Evolutionary conservation across 1,284 basidiomycete genomes (phyloP).

Genomic region (Porodaedalea pini): DNA sequence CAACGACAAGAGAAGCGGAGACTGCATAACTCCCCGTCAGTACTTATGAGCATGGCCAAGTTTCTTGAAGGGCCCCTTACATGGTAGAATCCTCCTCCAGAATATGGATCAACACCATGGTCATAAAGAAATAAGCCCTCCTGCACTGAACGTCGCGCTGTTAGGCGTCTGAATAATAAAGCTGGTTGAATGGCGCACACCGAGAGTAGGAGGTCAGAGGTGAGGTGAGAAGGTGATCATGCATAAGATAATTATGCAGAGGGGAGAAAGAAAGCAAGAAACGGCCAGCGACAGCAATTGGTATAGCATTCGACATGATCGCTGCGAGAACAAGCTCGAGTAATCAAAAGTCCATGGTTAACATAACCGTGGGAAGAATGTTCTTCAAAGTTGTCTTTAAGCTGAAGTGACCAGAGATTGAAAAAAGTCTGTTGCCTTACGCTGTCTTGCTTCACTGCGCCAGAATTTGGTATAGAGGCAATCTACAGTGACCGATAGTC

Average conservation of each 20-base stretch:
- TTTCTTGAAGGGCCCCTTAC: slow-evolving; percentile 44
- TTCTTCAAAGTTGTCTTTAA: too few species aligned
- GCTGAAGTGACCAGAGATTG: too few species aligned
- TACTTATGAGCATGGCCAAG: slow-evolving; percentile 14
- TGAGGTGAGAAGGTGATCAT: slow-evolving; percentile 76
- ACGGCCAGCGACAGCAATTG: slow-evolving; percentile 34
- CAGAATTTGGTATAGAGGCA: too few species aligned
- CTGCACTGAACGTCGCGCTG: slow-evolving; percentile 52
- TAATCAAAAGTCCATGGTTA: too few species aligned
- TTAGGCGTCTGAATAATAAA: slow-evolving; percentile 8
- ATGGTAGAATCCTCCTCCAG: slow-evolving; percentile 80
- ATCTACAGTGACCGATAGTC: too few species aligned
- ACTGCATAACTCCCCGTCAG: slow-evolving; percentile 43
- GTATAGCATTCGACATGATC: slow-evolving; percentile 16
- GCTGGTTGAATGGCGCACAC: slow-evolving; percentile 42
- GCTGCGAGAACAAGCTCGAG: too few species aligned
- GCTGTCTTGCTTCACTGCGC: too few species aligned
- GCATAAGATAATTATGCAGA: slow-evolving; percentile 45
- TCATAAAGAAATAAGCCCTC: slow-evolving; percentile 81
- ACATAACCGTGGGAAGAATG: too few species aligned
- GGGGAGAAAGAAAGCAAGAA: slow-evolving; percentile 48
- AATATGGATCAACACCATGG: slow-evolving; percentile 78
- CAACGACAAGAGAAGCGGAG: slow-evolving; percentile 74
- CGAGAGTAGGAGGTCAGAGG: slow-evolving; percentile 74
- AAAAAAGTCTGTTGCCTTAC: too few species aligned